Evolutionary conservation across 2,329 filamentous ascomycete genomes (phyloP).

Genomic region (Aspergillus hiratsukae): DNA sequence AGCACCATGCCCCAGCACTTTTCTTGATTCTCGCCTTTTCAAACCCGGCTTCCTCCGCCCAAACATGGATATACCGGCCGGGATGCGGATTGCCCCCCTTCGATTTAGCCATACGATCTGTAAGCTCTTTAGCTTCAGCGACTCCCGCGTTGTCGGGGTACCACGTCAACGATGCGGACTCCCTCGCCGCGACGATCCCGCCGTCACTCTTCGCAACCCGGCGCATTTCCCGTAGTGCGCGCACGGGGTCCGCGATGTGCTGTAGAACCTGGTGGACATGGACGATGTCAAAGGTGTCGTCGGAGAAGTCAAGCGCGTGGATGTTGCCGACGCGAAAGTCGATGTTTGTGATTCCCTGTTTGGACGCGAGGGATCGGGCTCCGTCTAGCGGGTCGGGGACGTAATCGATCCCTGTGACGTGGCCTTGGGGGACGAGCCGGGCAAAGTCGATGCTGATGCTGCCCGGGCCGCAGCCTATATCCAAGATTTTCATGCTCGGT

Average conservation of each 20-base stretch:
- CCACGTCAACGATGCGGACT: slow-evolving; percentile 33
- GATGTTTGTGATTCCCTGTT: slow-evolving; percentile 29
- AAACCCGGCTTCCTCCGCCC: slow-evolving; percentile 35
- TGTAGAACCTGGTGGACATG: slow-evolving; percentile 57
- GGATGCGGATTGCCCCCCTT: slow-evolving; percentile 28
- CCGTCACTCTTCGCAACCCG: slow-evolving; percentile 51
- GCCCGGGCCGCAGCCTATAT: slow-evolving; percentile 44
- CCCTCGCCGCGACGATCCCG: slow-evolving; percentile 50
- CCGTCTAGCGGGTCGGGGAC: slow-evolving; percentile 26
- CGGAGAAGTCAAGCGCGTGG: slow-evolving; percentile 35
- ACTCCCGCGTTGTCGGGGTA: slow-evolving; percentile 30
- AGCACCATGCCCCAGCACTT: slow-evolving; percentile 35
- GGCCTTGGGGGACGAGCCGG: slow-evolving; percentile 31
- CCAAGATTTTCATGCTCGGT: slow-evolving; percentile 36
- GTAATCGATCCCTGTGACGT: slow-evolving; percentile 37
- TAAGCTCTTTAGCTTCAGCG: slow-evolving; percentile 20
- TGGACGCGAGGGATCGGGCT: slow-evolving; percentile 29
- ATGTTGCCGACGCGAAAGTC: slow-evolving; percentile 39
- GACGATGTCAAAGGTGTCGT: slow-evolving; percentile 55
- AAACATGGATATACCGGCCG: slow-evolving; percentile 28
- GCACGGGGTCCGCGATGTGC: slow-evolving; percentile 50
- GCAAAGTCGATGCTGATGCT: slow-evolving; percentile 42
- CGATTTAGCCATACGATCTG: slow-evolving; percentile 14
- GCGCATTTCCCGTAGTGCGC: slow-evolving; percentile 52
- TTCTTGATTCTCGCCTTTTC: slow-evolving; percentile 16